Conservation (phyloP, 2,329 filamentous ascomycete species). For the Magnaporthiopsis poae region DNA sequence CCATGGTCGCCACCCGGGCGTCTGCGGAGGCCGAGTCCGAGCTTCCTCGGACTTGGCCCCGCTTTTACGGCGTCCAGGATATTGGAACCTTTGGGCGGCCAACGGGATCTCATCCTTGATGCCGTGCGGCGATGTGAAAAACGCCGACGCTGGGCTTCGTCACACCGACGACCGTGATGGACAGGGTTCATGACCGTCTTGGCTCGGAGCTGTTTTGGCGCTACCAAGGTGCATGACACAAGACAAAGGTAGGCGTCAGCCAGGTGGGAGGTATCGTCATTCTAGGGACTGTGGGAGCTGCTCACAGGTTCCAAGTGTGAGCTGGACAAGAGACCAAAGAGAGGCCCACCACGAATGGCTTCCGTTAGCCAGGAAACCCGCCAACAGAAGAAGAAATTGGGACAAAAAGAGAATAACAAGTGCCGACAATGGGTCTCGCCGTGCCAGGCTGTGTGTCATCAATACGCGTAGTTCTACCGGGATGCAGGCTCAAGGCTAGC, state of each 20-base stretch:
- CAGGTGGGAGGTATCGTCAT: no score
- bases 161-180: neutral
- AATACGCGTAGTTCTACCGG: neutral
- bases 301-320: no score
- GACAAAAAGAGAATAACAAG: no score
- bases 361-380: neutral
- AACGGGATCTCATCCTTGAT: neutral
- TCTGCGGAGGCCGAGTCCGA: neutral
- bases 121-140: neutral
- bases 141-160: neutral
- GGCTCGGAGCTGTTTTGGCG: neutral
- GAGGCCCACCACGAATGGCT: neutral
- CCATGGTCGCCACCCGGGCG: neutral
- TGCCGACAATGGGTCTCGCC: no score
- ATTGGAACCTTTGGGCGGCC: neutral
- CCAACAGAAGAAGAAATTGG: no score
- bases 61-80: neutral
- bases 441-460: no score
- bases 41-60: neutral
- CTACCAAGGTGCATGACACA: neutral
- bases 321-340: no score
- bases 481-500: no score
- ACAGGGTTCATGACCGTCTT: neutral
- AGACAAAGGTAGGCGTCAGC: no score
- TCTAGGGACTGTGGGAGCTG: no score